Conservation (phyloP, 2,329 filamentous ascomycete genomes). For the Aspergillus viridinutans region DNA sequence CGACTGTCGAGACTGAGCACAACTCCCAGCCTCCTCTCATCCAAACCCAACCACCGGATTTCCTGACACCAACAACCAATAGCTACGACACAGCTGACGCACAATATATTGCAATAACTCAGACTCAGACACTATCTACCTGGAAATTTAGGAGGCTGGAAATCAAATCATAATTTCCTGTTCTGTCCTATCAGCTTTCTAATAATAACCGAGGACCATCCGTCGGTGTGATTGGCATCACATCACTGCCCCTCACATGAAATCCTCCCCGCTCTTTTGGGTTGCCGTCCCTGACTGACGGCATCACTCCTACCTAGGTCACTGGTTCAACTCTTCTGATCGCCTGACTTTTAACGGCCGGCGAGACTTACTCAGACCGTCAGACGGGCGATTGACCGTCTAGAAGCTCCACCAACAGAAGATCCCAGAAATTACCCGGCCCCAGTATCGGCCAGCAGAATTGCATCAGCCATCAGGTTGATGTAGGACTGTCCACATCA, state of each 20-base stretch:
- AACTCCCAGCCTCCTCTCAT: slow-evolving; percentile 30
- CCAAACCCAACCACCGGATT: slow-evolving; percentile 34
- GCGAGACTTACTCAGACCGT: background rate
- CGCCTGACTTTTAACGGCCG: background rate
- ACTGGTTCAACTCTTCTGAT: background rate
- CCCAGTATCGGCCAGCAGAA: background rate
- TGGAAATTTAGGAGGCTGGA: slow-evolving; percentile 12
- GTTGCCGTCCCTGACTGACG: slow-evolving; percentile 5
- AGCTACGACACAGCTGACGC: background rate
- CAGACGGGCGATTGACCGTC: background rate
- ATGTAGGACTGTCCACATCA: background rate
- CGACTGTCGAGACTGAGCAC: background rate
- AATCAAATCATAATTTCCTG: background rate
- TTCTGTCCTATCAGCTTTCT: slow-evolving; percentile 1
- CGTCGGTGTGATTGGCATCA: background rate
- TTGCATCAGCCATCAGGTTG: background rate
- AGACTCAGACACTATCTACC: background rate
- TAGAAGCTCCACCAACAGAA: background rate
- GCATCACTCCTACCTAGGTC: background rate
- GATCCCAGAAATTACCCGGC: background rate
- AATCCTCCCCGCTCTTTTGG: background rate
- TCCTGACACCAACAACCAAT: slow-evolving; percentile 19
- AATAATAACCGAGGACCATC: background rate
- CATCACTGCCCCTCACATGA: slow-evolving; percentile 2
- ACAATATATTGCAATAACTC: slow-evolving; percentile 1